These are phyloP conservation scores for Marchantia paleacea DNA, from an alignment of 225 moss, liverwort and hornwort species.

Conservation along the genomic window DNA sequence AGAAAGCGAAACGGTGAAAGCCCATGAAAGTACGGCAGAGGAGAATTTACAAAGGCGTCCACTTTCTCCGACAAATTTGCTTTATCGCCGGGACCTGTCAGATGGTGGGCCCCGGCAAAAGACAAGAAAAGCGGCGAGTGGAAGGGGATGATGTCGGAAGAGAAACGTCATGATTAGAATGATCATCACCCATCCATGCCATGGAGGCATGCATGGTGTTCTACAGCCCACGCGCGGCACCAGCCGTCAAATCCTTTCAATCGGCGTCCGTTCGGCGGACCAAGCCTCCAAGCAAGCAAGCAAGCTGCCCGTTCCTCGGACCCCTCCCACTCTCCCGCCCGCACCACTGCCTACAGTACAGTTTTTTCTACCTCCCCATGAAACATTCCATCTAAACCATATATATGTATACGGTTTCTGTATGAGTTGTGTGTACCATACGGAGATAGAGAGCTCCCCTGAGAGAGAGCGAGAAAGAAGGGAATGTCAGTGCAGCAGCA, in stretches of 20 bases:
- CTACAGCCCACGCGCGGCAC: conserved; percentile 8
- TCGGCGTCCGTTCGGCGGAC: too few species aligned
- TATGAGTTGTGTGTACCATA: neutral
- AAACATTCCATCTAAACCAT: neutral
- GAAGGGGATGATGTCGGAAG: conserved; percentile 14
- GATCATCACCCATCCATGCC: neutral
- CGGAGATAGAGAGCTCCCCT: neutral
- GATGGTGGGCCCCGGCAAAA: conserved; percentile 5
- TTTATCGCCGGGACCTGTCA: conserved; percentile 7
- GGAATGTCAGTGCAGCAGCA: neutral
- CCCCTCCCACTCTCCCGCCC: too few species aligned
- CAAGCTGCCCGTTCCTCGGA: too few species aligned
- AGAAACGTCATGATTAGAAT: conserved; percentile 15
- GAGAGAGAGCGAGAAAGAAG: too few species aligned
- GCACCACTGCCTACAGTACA: too few species aligned
- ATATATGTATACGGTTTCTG: neutral
- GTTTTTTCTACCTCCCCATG: neutral
- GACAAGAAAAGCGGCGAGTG: conserved; percentile 18
- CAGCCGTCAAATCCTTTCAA: neutral
- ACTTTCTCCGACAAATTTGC: conserved; percentile 7
- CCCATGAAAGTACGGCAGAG: neutral
- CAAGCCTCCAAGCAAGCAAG: too few species aligned
- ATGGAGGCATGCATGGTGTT: conserved; percentile 2
- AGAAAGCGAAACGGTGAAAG: conserved; percentile 20
- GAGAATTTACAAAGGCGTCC: conserved; percentile 13